Base-by-base conservation (phyloP, 768 basidiomycete genomes). In the Tephrocybe sp. region DNA sequence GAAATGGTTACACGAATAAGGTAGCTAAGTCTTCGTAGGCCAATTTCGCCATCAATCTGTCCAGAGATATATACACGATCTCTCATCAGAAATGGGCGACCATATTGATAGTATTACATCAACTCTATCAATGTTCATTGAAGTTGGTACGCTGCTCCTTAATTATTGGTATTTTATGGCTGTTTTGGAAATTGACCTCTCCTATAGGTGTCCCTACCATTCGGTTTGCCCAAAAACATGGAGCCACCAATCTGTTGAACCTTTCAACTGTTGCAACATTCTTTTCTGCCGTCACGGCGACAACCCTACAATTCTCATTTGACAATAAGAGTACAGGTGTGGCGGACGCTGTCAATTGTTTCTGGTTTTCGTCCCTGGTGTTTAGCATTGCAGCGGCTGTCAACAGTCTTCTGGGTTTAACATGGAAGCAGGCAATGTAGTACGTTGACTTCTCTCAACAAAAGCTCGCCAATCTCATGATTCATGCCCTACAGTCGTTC, bases 341-440 rank as follows among this genome's bases (percentile, higher is more conserved):
- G 18, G 64, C 75, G 1, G 73, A 79, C 53, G 73, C 78, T 0
- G 86, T 88, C 40, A 89, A 88, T 60, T 73, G 70, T 33, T 84
- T 88, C 57, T 88, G 86, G 86, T 88, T 88, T 57, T 75, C 79
- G 2, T 86, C 84, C 7, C 64, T 89, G 48, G 85, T 89, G 3
- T 88, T 89, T 67, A 85, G 83, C 54, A 87, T 88, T 50, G 84
- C 78, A 18, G 83, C 86, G 3, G 85, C 86, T 18, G 86, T 89
- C 36, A 89, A 88, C 64, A 83, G 82, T 62, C 67, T 88, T n/a
- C 69, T 89, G 12, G 86, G 86, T 38, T 65, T 89, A 42, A 86
- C 85, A 0, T 89, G 86, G 86, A 86, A 85, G 61, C 84, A 86
- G 60, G 85, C 86, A 0, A 86, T 88, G 84, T 89, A 89, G 86